Evolutionary conservation across 2,329 filamentous ascomycete genomes (phyloP).

Genomic region (Blastomyces gilchristii): DNA sequence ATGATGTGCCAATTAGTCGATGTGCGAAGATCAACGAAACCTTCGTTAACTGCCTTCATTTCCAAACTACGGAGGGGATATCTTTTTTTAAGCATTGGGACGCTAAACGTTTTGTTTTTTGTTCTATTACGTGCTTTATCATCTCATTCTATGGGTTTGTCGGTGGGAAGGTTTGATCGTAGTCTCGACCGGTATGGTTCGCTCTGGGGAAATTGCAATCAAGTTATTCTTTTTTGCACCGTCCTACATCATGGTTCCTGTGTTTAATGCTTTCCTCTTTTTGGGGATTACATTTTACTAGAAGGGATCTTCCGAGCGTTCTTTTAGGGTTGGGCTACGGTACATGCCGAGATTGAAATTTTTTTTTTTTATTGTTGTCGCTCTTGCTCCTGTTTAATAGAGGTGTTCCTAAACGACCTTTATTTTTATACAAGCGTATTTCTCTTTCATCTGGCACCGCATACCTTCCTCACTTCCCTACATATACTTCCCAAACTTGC

Average conservation of each 20-base stretch:
- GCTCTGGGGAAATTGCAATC: background rate
- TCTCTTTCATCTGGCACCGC: background rate
- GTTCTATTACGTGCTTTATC: slow-evolving; percentile 5
- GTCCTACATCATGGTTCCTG: background rate
- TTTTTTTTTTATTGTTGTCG: background rate
- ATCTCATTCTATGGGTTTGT: slow-evolving; percentile 7
- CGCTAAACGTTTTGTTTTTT: slow-evolving; percentile 14
- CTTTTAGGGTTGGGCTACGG: background rate
- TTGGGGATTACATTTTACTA: background rate
- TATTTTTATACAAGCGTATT: background rate
- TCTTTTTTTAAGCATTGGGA: background rate
- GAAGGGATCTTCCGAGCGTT: slow-evolving; percentile 3
- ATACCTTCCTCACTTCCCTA: background rate
- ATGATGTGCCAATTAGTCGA: slow-evolving; percentile 93
- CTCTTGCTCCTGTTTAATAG: background rate
- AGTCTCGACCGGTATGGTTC: slow-evolving; percentile 6
- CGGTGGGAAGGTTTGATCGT: slow-evolving; percentile 12
- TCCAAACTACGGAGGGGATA: slow-evolving; percentile 2
- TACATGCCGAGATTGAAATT: background rate
- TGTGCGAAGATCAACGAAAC: slow-evolving; percentile 65
- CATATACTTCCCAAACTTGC: background rate
- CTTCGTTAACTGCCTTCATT: slow-evolving; percentile 26
- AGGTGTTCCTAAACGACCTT: background rate
- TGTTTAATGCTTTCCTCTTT: background rate
- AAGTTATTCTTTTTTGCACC: background rate